Conservation (phyloP, 1,284 basidiomycete genomes). For the Ustilago curta region DNA sequence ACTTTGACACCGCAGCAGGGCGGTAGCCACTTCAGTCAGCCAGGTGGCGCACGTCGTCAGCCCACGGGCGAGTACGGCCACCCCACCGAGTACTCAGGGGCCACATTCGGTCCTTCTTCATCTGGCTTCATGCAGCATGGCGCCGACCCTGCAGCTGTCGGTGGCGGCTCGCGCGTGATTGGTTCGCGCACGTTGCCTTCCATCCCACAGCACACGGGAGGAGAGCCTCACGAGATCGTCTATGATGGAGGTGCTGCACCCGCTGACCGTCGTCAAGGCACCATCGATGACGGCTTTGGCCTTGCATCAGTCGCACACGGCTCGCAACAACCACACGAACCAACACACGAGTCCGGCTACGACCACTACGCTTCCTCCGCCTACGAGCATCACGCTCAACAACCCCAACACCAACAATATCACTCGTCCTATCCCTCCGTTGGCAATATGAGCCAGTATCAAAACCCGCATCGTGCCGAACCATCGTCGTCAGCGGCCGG, state of each 20-base stretch:
- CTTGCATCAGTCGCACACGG: constrained; percentile 37
- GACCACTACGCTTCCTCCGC: constrained; percentile 40
- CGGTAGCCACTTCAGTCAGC: constrained; percentile 29
- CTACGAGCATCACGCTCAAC: constrained; percentile 29
- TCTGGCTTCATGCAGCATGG: constrained; percentile 16
- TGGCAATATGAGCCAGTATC: constrained; percentile 14
- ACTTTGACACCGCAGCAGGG: constrained; percentile 8
- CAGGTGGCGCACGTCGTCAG: constrained; percentile 30
- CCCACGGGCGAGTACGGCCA: constrained; percentile 49
- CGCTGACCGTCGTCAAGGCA: constrained; percentile 30
- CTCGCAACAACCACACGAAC: constrained; percentile 17
- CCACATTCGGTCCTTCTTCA: constrained; percentile 42
- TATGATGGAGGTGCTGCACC: constrained; percentile 18
- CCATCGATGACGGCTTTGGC: constrained; percentile 57
- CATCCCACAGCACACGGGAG: constrained; percentile 29
- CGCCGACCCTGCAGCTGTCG: constrained; percentile 2
- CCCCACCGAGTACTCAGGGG: constrained; percentile 46
- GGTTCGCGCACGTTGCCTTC: constrained; percentile 32
- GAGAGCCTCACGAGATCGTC: constrained; percentile 31
- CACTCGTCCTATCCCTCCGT: constrained; percentile 18
- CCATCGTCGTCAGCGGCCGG: constrained; percentile 12
- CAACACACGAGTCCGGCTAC: constrained; percentile 28
- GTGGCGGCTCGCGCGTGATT: constrained; percentile 16
- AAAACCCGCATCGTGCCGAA: constrained; percentile 5
- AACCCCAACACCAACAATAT: constrained; percentile 29